These are phyloP conservation scores for Lunularia cruciata DNA, from an alignment of 225 moss, liverwort and hornwort species.

Conservation along the genomic window DNA sequence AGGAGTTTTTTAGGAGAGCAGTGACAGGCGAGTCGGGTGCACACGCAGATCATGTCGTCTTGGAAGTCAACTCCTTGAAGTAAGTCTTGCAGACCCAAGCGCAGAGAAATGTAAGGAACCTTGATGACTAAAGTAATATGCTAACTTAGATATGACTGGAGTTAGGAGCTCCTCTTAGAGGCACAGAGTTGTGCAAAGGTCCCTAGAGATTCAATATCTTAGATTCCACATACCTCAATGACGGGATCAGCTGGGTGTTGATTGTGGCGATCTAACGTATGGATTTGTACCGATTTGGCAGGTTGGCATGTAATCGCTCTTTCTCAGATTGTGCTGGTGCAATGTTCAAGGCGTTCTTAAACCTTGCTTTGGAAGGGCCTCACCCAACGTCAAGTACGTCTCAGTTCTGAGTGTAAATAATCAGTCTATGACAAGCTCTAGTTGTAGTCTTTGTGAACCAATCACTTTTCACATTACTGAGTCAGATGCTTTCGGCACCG, in stretches of 20 bases:
- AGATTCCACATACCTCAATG: no score
- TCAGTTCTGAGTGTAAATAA: not conserved
- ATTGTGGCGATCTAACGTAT: no score
- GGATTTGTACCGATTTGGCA: slow-evolving; percentile 25
- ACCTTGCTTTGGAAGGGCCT: slow-evolving; percentile 60
- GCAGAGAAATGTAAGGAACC: no score
- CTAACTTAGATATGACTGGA: no score
- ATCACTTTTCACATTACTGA: no score
- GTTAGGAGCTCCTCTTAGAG: no score
- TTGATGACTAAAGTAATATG: no score
- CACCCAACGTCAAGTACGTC: slow-evolving; percentile 62
- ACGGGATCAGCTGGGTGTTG: no score
- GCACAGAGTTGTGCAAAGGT: no score
- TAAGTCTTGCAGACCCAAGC: slow-evolving; percentile 39
- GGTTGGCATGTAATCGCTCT: slow-evolving; percentile 74
- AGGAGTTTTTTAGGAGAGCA: slow-evolving; percentile 81
- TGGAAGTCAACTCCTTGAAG: slow-evolving; percentile 93
- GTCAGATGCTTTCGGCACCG: not conserved
- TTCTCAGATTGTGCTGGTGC: slow-evolving; percentile 98
- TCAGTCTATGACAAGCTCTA: no score
- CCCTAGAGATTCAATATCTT: no score
- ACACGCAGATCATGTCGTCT: slow-evolving; percentile 80
- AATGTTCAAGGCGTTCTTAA: slow-evolving; percentile 79
- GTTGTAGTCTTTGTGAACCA: no score
- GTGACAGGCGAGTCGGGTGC: slow-evolving; percentile 69